These are phyloP conservation scores for Penicillium nucicola DNA, from an alignment of 495 filamentous ascomycete species.

Conservation along the genomic window DNA sequence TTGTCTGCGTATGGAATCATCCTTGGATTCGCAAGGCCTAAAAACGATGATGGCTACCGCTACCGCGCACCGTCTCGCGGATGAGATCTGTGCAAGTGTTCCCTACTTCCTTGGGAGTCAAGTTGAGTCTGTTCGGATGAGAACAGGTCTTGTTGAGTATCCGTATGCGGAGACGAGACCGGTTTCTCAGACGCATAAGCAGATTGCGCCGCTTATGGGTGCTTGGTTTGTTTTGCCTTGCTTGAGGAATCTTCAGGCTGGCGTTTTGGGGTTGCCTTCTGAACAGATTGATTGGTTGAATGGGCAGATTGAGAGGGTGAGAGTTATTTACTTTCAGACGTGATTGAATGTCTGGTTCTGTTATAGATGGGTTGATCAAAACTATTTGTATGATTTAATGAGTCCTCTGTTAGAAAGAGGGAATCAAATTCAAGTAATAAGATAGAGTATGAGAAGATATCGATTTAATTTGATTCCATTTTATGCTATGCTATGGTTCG, in stretches of 20 bases:
- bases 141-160: conserved; percentile 31
- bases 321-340: conserved; percentile 28
- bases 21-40: conserved; percentile 4
- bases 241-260: conserved; percentile 21
- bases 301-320: conserved; percentile 31
- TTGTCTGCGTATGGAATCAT: conserved; percentile 24
- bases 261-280: conserved; percentile 18
- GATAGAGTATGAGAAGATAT: no score
- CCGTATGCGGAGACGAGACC: conserved; percentile 29
- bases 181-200: conserved; percentile 23
- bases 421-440: no score
- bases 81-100: conserved; percentile 41
- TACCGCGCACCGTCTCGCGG: conserved; percentile 28
- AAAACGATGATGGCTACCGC: neutral
- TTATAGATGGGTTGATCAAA: neutral
- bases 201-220: conserved; percentile 34
- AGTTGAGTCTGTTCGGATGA: conserved; percentile 26
- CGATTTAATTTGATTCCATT: no score
- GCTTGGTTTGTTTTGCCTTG: conserved; percentile 33
- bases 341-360: neutral
- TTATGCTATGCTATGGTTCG: no score
- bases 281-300: conserved; percentile 29
- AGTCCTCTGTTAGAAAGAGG: no score
- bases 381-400: no score
- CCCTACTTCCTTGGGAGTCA: conserved; percentile 43